phyloP scores from a whole-genome alignment of 2,329 filamentous ascomycete species.

The Colletotrichum tamarilloi region DNA sequence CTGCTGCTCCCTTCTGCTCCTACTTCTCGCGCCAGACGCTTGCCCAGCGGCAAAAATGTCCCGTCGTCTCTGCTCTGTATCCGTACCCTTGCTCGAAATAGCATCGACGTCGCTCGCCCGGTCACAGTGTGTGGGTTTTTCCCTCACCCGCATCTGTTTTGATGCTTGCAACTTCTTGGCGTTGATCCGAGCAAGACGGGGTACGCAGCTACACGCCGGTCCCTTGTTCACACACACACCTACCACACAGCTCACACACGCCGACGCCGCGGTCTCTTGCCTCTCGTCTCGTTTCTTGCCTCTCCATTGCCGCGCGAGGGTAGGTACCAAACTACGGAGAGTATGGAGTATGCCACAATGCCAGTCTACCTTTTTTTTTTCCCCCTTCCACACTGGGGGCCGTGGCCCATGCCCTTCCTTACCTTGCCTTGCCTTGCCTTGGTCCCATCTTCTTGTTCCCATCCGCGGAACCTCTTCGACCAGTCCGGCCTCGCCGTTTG shows the following conservation, averaged over 20 bases:
- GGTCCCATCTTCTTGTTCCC: conserved; percentile 33
- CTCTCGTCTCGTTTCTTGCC: conserved; percentile 5
- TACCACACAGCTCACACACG: conserved; percentile 5
- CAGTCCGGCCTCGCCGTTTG: conserved; percentile 33
- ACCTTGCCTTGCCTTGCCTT: conserved; percentile 30
- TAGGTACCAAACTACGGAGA: neutral
- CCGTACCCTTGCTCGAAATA: conserved; percentile 28
- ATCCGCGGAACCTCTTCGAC: conserved; percentile 28
- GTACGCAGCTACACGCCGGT: conserved; percentile 35
- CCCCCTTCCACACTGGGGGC: neutral
- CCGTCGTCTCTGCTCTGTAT: conserved; percentile 18
- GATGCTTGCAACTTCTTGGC: conserved; percentile 36
- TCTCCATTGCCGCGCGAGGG: neutral
- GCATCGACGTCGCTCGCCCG: conserved; percentile 31
- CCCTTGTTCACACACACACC: conserved; percentile 29
- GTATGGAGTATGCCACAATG: conserved; percentile 1
- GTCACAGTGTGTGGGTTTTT: conserved; percentile 36
- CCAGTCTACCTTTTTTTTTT: neutral
- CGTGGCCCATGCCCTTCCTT: conserved; percentile 1
- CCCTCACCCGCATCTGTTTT: conserved; percentile 35
- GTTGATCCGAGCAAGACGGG: conserved; percentile 37
- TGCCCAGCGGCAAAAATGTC: conserved; percentile 15
- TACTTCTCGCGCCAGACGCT: neutral
- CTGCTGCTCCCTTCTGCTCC: neutral
- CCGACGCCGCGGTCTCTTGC: conserved; percentile 27